Evolutionary conservation across 2,329 filamentous ascomycete species (phyloP).

Genomic region (Hypoxylon sp.): DNA sequence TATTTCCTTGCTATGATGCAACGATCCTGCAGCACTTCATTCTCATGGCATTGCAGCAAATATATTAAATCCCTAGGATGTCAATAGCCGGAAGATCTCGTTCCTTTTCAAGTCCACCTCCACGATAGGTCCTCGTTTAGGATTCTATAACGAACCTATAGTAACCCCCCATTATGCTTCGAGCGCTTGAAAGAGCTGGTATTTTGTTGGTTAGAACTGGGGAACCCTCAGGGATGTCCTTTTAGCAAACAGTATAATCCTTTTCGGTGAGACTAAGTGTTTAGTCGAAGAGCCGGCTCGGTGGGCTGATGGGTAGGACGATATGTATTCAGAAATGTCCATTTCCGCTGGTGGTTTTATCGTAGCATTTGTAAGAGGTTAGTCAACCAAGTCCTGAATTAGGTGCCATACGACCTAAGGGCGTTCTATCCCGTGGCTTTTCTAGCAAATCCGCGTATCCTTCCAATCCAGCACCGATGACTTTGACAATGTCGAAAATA

Average conservation of each 20-base stretch:
- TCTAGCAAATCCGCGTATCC: slow-evolving; percentile 69
- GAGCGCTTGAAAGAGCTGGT: background rate
- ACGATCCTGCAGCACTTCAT: background rate
- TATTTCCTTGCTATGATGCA: background rate
- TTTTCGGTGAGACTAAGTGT: background rate
- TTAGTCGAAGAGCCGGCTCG: background rate
- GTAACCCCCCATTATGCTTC: background rate
- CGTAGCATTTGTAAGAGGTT: background rate
- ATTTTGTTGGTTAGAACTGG: background rate
- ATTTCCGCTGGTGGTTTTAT: background rate
- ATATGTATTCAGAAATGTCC: too few species aligned
- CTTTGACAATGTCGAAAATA: slow-evolving; percentile 71
- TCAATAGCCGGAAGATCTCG: slow-evolving; percentile 13
- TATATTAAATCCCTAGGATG: slow-evolving; percentile 16
- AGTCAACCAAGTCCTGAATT: slow-evolving; percentile 48
- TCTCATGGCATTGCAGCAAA: background rate
- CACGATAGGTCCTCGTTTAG: background rate
- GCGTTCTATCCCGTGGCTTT: slow-evolving; percentile 65
- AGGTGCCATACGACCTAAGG: slow-evolving; percentile 55
- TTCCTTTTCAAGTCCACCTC: slow-evolving; percentile 7
- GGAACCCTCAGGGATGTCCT: background rate
- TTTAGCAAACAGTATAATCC: background rate
- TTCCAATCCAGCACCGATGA: slow-evolving; percentile 69
- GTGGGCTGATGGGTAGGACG: too few species aligned
- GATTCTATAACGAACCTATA: background rate